Evolutionary conservation across 345 rosid genomes (phyloP).

Genomic region (Clarkia xantiana): DNA sequence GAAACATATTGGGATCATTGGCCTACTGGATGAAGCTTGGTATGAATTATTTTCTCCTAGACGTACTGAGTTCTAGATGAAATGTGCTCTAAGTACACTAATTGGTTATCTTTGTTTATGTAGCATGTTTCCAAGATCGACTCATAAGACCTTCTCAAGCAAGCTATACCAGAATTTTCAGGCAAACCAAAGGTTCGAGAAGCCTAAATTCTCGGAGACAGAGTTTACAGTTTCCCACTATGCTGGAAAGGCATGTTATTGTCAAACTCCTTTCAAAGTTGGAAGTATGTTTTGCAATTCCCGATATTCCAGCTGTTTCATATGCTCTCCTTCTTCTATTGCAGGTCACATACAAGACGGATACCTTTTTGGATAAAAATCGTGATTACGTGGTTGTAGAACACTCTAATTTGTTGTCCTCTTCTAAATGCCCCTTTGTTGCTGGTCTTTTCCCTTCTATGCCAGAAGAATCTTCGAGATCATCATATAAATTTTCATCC

Average conservation of each 20-base stretch:
- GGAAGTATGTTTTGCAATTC: not conserved
- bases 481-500: slow-evolving; percentile 95
- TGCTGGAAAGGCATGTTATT: slow-evolving; percentile 89
- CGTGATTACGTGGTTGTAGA: slow-evolving; percentile 94
- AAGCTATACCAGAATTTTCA: slow-evolving; percentile 71
- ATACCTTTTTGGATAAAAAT: slow-evolving; percentile 82
- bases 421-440: slow-evolving; percentile 71
- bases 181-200: slow-evolving; percentile 63
- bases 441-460: slow-evolving; percentile 64
- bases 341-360: slow-evolving; percentile 87
- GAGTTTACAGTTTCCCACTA: slow-evolving; percentile 85
- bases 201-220: slow-evolving; percentile 84
- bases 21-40: slow-evolving; percentile 99
- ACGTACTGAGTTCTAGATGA: not conserved
- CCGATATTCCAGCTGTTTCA: slow-evolving; percentile 4
- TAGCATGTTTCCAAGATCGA: slow-evolving; percentile 98
- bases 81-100: slow-evolving; percentile 15
- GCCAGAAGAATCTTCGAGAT: slow-evolving; percentile 64
- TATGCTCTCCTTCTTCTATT: slow-evolving; percentile 12
- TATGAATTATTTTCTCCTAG: slow-evolving; percentile 14
- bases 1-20: slow-evolving; percentile 95
- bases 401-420: slow-evolving; percentile 79
- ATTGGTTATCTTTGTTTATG: slow-evolving; percentile 35
- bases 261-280: slow-evolving; percentile 8
- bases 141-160: slow-evolving; percentile 73